Percentiles rank a stretch among this genome's conserved stretches.
These are phyloP conservation scores for Monotropa hypopitys DNA, from an alignment of 179 eudicot genomes.

Conservation along the genomic window DNA sequence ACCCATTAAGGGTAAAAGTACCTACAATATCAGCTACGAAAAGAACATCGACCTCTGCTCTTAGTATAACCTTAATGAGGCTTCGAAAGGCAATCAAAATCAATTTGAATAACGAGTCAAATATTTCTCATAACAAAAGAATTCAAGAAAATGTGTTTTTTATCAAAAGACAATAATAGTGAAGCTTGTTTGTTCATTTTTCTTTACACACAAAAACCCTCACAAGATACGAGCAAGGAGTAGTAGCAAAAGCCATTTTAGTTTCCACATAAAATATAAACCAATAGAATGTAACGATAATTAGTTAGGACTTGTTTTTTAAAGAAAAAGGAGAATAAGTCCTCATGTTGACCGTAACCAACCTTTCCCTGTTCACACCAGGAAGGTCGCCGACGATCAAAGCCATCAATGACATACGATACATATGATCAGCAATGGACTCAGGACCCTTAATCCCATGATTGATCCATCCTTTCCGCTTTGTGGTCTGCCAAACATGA, in stretches of 20 bases:
- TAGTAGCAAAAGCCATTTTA: neutral
- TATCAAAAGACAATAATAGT: neutral
- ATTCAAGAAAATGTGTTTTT: neutral
- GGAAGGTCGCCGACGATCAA: conserved; percentile 70
- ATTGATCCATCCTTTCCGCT: conserved; percentile 90
- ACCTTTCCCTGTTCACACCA: conserved; percentile 86
- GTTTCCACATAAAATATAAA: neutral
- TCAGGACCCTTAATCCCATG: conserved; percentile 69
- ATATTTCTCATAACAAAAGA: neutral
- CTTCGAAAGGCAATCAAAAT: neutral
- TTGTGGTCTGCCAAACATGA: conserved; percentile 42
- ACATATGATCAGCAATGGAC: conserved; percentile 95
- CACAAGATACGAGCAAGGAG: neutral
- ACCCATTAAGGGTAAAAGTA: neutral
- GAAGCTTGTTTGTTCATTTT: neutral
- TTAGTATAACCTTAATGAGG: neutral
- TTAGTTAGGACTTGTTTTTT: neutral
- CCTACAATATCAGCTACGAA: neutral
- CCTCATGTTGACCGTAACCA: conserved; percentile 6
- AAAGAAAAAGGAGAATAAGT: neutral
- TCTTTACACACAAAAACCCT: neutral
- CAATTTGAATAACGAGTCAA: neutral
- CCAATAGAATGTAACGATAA: neutral
- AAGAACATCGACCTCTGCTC: neutral
- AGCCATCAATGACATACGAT: conserved; percentile 89